A percentile compares a stretch with the other conserved stretches of the same genome.
Conservation (phyloP, 345 rosid species). For the Citrus maxima region DNA sequence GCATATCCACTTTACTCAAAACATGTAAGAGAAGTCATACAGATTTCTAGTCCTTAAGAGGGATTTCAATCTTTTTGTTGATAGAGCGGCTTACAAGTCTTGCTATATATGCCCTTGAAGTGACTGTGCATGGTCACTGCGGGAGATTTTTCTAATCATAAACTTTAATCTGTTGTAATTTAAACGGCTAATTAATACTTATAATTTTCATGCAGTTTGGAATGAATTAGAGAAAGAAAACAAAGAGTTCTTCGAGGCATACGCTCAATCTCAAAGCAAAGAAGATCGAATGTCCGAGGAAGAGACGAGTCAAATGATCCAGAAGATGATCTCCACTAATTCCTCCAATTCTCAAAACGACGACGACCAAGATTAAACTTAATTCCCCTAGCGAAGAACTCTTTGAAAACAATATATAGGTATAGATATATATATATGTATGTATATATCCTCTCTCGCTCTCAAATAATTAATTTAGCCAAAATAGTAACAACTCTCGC, state of each 20-base stretch:
- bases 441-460: too few relatives aligned
- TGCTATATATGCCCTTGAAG: too few relatives aligned
- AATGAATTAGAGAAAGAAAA: slow-evolving; percentile 89
- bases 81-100: too few relatives aligned
- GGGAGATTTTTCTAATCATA: too few relatives aligned
- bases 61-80: too few relatives aligned
- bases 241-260: slow-evolving; percentile 81
- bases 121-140: too few relatives aligned
- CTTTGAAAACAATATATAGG: background rate
- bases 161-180: too few relatives aligned
- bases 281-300: slow-evolving; percentile 76
- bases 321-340: slow-evolving; percentile 59
- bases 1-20: too few relatives aligned
- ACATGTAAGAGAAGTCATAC: too few relatives aligned
- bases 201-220: slow-evolving; percentile 53
- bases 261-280: slow-evolving; percentile 55
- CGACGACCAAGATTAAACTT: slow-evolving; percentile 7
- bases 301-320: slow-evolving; percentile 78
- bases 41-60: too few relatives aligned
- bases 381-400: background rate
- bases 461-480: background rate
- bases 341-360: slow-evolving; percentile 32
- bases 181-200: too few relatives aligned
- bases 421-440: too few relatives aligned
- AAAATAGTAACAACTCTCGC: background rate